Evolutionary conservation across 2,329 filamentous ascomycete genomes (phyloP).

Genomic region (Beauveria sp.): DNA sequence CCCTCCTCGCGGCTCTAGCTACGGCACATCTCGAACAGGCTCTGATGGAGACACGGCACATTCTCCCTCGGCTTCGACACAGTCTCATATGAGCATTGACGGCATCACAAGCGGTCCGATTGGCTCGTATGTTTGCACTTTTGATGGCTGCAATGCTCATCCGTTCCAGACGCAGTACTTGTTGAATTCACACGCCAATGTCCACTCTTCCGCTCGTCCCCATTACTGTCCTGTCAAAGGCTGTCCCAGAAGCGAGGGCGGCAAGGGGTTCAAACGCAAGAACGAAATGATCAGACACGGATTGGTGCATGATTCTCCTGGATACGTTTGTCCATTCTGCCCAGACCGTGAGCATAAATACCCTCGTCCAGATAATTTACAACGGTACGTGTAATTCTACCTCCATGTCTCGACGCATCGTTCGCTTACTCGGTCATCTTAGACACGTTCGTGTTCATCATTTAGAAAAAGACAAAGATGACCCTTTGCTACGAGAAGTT

Average conservation of each 20-base stretch:
- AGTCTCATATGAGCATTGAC: constrained; percentile 32
- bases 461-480: constrained; percentile 81
- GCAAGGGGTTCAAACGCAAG: constrained; percentile 64
- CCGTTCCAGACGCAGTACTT: constrained; percentile 74
- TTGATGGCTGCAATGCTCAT: constrained; percentile 57
- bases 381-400: constrained; percentile 56
- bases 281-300: constrained; percentile 72
- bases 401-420: not conserved
- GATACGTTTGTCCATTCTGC: constrained; percentile 95
- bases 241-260: constrained; percentile 55
- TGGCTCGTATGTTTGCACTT: constrained; percentile 51
- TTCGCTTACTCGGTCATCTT: not conserved
- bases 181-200: constrained; percentile 71
- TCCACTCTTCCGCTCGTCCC: constrained; percentile 57
- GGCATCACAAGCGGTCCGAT: constrained; percentile 44
- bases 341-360: constrained; percentile 91
- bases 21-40: not conserved
- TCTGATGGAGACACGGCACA: constrained; percentile 1
- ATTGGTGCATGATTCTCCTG: constrained; percentile 86
- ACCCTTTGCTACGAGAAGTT: constrained; percentile 72
- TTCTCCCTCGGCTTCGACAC: constrained; percentile 3
- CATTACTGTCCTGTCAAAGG: constrained; percentile 58
- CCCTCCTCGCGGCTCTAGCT: constrained; percentile 19
- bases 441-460: constrained; percentile 94
- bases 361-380: constrained; percentile 84